Base-by-base conservation (phyloP, 352 stramenopile genomes). In the Pythium plurisporium region DNA sequence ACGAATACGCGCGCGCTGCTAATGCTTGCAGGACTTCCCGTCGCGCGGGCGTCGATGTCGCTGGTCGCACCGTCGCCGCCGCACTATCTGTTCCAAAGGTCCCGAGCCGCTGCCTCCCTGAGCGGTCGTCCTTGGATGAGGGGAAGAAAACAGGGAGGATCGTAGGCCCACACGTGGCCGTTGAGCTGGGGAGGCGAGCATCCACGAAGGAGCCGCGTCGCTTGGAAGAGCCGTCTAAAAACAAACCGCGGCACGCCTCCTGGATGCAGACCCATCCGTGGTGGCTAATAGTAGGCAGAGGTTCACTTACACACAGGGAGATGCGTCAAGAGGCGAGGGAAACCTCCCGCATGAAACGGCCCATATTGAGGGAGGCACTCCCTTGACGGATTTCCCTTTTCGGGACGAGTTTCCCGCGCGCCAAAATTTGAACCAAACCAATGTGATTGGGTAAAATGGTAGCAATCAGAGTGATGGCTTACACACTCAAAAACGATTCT, bases 1-100 rank as follows among this genome's bases (percentile, higher is more conserved):
- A 55, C 57, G 42, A 64, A 64, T 17, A 64, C 49, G 25, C 48
- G 47, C 22, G 57, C 34, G 40, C 30, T 36, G 41, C 49, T 64
- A 53, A 64, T 64, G 27, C 47, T 64, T 57, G 34, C 41, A 22
- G 46, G 15, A 23, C 22, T 44, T 10, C 20, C 29, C 22, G 20
- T 31, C 27, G 45, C 34, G 22, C 54, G 34, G 34, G 52, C 14
- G 11, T 7, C 40, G 51, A 59, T 33, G 38, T 45, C 31, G 6
- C 22, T 30, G 29, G 15, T 41, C 41, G 31, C 31, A 55, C 34
- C 33, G 22, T 8, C 20, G 30, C 46, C 22, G 10, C n/a, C 47
- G 48, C 48, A 30, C 48, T 45, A 23, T 25, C 15, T 27, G 22
- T 26, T n/a, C 47, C 15, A n/a, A 34, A 42, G 23, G 30, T 20